phyloP scores from a whole-genome alignment of 164 flowering plant species.

The Taxillus chinensis region DNA sequence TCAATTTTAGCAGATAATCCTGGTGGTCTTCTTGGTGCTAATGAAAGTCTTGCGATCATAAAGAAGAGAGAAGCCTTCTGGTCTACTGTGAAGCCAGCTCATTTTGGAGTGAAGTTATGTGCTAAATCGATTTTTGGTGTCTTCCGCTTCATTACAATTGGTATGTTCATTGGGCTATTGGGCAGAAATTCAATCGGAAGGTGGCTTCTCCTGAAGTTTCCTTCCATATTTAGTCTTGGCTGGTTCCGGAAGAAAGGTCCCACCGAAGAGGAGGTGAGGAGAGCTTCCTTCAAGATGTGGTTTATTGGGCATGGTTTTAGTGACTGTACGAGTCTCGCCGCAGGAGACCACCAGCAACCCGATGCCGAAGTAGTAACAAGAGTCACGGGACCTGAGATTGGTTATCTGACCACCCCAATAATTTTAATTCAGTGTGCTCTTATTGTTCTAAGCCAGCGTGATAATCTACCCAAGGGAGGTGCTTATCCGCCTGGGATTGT shows the following conservation, averaged over 20 bases:
- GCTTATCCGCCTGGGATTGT: slow-evolving; percentile 75
- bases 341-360: slow-evolving; percentile 38
- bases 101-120: slow-evolving; percentile 79
- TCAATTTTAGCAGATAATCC: slow-evolving; percentile 53
- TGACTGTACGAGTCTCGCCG: slow-evolving; percentile 19
- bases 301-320: slow-evolving; percentile 70
- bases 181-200: slow-evolving; percentile 52
- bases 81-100: slow-evolving; percentile 74
- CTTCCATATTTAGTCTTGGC: slow-evolving; percentile 75
- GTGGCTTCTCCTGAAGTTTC: slow-evolving; percentile 71
- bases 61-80: slow-evolving; percentile 53
- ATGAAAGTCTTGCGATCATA: slow-evolving; percentile 45
- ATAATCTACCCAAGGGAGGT: slow-evolving; percentile 73
- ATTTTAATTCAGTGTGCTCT: slow-evolving; percentile 76
- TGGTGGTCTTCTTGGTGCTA: slow-evolving; percentile 55
- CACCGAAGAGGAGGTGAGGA: slow-evolving; percentile 68
- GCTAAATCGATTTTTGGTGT: slow-evolving; percentile 52
- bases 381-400: slow-evolving; percentile 85
- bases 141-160: slow-evolving; percentile 30
- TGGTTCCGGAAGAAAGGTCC: slow-evolving; percentile 80
- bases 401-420: slow-evolving; percentile 88
- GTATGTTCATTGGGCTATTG: slow-evolving; percentile 52
- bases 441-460: slow-evolving; percentile 43
- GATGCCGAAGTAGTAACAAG: slow-evolving; percentile 72
- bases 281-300: slow-evolving; percentile 91